Evolutionary conservation across 306 rosid species (phyloP).

Genomic region (Quercus suber): DNA sequence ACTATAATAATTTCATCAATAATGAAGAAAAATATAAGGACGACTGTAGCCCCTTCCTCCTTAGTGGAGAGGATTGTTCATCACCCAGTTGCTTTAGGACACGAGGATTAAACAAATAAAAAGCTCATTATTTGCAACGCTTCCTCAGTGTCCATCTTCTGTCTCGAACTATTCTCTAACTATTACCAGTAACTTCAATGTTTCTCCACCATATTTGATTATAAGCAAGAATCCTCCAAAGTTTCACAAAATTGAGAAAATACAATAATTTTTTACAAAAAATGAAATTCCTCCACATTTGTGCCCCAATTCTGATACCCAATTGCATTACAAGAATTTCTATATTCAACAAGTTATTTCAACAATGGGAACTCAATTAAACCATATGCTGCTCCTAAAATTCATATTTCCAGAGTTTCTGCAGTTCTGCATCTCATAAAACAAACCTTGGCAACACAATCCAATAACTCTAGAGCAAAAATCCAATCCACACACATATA

Average conservation of each 20-base stretch:
- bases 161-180: neutral
- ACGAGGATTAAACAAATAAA: constrained; percentile 52
- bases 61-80: constrained; percentile 81
- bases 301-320: too few species aligned
- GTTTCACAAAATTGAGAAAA: neutral
- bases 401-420: neutral
- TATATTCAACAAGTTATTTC: neutral
- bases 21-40: constrained; percentile 24
- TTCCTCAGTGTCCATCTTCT: constrained; percentile 48
- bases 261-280: neutral
- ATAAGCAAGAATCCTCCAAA: neutral
- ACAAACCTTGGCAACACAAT: neutral
- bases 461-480: neutral
- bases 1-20: neutral
- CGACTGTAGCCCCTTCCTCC: constrained; percentile 66
- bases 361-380: neutral
- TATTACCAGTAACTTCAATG: neutral
- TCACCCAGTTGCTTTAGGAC: constrained; percentile 79
- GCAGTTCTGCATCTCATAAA: neutral
- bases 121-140: constrained; percentile 45
- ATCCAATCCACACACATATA: neutral
- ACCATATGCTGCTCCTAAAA: neutral
- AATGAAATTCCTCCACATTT: too few species aligned
- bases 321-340: neutral
- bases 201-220: neutral